A percentile compares a stretch with the other conserved stretches of the same genome.
Evolutionary conservation across 345 rosid genomes (phyloP).

Genomic region (Trapa incisa): DNA sequence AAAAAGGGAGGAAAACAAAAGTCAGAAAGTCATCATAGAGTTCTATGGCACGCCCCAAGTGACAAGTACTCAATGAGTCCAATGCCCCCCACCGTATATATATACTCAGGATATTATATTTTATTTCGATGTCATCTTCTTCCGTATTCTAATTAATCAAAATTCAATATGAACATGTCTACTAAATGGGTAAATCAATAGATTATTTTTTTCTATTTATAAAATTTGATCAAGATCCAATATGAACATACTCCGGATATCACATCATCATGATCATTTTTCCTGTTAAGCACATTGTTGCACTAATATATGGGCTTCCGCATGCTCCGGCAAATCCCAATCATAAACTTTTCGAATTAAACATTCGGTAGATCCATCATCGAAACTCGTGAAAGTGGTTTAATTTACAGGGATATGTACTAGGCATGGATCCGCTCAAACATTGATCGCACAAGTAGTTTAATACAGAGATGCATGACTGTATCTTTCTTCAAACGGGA

Average conservation of each 20-base stretch:
- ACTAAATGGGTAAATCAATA: too few species aligned
- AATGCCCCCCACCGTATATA: neutral
- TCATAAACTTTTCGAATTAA: neutral
- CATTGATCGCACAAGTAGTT: neutral
- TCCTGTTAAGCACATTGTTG: neutral
- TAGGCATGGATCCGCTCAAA: neutral
- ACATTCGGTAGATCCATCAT: neutral
- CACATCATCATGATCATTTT: neutral
- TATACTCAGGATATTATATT: too few species aligned
- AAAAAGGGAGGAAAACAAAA: neutral
- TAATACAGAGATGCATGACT: neutral
- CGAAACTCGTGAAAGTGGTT: neutral
- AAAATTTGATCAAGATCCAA: too few species aligned
- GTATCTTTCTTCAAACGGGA: neutral
- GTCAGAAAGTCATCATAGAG: neutral
- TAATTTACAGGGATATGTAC: neutral
- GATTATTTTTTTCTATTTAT: too few species aligned
- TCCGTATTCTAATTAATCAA: too few species aligned
- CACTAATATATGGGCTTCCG: neutral
- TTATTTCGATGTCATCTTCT: too few species aligned
- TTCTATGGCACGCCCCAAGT: constrained; percentile 3
- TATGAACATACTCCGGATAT: too few species aligned
- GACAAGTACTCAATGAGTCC: neutral
- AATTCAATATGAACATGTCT: too few species aligned
- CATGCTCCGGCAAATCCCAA: neutral